Evolutionary conservation across 306 rosid species (phyloP), one percentile per base, ranked within the genome.

Genomic region (Ormosia semicastrata): DNA sequence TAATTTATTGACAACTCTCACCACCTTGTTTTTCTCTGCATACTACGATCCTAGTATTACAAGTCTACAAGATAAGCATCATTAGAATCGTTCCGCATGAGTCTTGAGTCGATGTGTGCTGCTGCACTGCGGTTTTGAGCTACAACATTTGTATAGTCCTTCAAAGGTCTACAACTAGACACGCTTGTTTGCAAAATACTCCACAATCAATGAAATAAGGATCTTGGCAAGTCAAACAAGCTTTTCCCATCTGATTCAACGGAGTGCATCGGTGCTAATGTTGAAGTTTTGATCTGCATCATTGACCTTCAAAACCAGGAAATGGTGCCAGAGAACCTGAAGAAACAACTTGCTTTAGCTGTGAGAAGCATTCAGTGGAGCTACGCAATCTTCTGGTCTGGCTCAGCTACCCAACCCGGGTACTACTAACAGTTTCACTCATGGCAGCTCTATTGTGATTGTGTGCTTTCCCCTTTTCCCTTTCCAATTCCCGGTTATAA

Each of bases 291-390:
- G 68, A 74, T 83, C 58, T 73, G 8, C 69, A 33, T 66, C 83
- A 82, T 71, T 57, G 79, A 52, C 64, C 75, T 73, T 30, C 84
- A 73, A 71, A 85, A 72, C 62, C 77, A 69, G 73, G 79, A 75
- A 63, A 86, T 83, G 82, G 88, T 88, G 85, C 80, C 82, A 4
- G 88, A 88, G 58, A 92, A 88, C 68, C 58, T 90, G 83, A 92
- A 83, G 83, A 86, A 87, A 64, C 91, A 85, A 58, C 95, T 94
- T 89, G 94, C 98, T 84, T 75, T 88, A 82, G 91, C 98, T 63
- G 86, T 94, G 79, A 94, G 97, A 86, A 92, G 89, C 83, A 88
- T 94, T 71, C 90, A 92, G 7, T 94, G 98, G 98, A 90, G 95
- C 85, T 94, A 92, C 71, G 94, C 91, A 6, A 85, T 94, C 59